A percentile compares a stretch with the other conserved stretches of the same genome.
phyloP scores from a whole-genome alignment of 805 yeast genomes.

The Candida ovalis region DNA sequence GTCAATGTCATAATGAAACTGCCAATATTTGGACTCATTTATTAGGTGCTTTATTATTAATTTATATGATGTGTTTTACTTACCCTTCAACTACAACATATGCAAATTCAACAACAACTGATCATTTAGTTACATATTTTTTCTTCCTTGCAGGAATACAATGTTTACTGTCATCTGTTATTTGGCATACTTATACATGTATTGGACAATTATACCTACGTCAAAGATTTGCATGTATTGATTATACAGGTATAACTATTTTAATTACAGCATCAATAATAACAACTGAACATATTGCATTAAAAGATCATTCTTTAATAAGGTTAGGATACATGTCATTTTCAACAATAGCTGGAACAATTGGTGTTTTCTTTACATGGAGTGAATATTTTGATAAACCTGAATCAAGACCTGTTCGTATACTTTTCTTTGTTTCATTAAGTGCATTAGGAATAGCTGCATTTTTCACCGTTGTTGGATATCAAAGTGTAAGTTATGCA shows the following conservation, averaged over 20 bases:
- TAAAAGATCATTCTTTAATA: slow-evolving; percentile 53
- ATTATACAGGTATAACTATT: slow-evolving; percentile 90
- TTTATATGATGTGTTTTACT: slow-evolving; percentile 53
- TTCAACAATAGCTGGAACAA: slow-evolving; percentile 61
- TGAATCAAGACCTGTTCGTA: slow-evolving; percentile 74
- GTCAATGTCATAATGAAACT: slow-evolving; percentile 77
- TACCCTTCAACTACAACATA: slow-evolving; percentile 61
- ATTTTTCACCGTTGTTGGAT: slow-evolving; percentile 48
- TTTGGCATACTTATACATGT: slow-evolving; percentile 91
- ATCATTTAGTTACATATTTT: slow-evolving; percentile 52
- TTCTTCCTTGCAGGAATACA: slow-evolving; percentile 71
- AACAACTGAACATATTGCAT: slow-evolving; percentile 77
- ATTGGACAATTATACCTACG: slow-evolving; percentile 62
- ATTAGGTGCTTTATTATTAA: slow-evolving; percentile 57
- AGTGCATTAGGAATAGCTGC: slow-evolving; percentile 74
- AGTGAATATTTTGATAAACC: slow-evolving; percentile 88
- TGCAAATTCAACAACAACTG: slow-evolving; percentile 34
- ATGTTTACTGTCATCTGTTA: slow-evolving; percentile 73
- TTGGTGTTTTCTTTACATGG: slow-evolving; percentile 85
- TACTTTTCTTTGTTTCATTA: slow-evolving; percentile 73
- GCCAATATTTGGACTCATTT: slow-evolving; percentile 93
- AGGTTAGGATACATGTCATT: slow-evolving; percentile 51
- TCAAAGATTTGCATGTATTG: slow-evolving; percentile 84
- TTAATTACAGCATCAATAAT: slow-evolving; percentile 86
- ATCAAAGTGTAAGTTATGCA: slow-evolving; percentile 54